Base-by-base conservation (phyloP, 148 eudicot species). In the Arctostaphylos glauca region DNA sequence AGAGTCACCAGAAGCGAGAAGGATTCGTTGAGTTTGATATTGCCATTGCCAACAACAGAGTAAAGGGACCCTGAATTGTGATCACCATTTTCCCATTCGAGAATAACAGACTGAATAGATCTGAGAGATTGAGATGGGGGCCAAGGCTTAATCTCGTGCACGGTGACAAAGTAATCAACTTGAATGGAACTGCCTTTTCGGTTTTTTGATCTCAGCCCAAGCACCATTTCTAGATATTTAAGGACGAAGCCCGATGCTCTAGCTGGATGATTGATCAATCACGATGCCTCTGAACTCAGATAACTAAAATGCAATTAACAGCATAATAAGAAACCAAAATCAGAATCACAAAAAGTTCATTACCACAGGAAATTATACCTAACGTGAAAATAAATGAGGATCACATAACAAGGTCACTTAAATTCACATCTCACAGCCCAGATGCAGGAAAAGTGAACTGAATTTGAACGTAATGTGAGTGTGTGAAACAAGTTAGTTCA, bases 21-120 rank as follows among this genome's bases (percentile, higher is more conserved):
- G 81, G 92, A 91, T 77, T 93, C 92, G 13, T 93, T 89, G 81
- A 93, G 92, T 71, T 87, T 92, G 55, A 96, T 91, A 21, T 68
- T 88, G 9, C 88, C 87, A 55, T 92, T 87, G 43, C 90, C 95
- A 44, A 90, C 91, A 58, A 86, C 90, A 25, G 98, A 90, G 31
- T 92, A 86, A 55, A 94, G 80, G 73, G 87, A 89, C 2, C 99
- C 98, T 0, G 93, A 85, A 80, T 78, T 89, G 5, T 90, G 92
- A 5, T 92, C 96, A 4, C 94, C 94, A 77, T 96, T 94, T 84
- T 94, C 91, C 99, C 99, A 96, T 83, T 94, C 95, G 60, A 96
- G 94, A 78, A 92, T 74, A 19, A 94, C 92, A 18, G 94, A 84
- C 68, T 91, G 90, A 62, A 95, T 92, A 2, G 96, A 89, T 89